These are phyloP conservation scores for Phytophthora pisi DNA, from an alignment of 352 stramenopile species.

Conservation along the genomic window DNA sequence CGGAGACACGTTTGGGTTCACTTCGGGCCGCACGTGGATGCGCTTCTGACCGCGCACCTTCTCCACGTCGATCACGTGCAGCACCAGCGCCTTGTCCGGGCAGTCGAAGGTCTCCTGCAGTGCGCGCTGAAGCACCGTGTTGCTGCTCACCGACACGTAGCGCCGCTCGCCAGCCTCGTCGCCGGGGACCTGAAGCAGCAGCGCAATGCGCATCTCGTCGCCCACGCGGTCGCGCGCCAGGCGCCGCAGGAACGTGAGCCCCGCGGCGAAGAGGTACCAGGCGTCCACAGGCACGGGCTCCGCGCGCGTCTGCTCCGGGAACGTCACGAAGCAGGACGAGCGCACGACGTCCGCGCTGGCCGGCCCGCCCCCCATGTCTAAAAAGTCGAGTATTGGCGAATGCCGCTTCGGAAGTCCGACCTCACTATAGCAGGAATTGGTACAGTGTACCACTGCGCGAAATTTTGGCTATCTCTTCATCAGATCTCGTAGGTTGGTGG, in stretches of 20 bases:
- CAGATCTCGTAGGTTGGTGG: constrained; percentile 1
- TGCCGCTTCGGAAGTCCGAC: constrained; percentile 21
- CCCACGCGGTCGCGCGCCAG: constrained; percentile 75
- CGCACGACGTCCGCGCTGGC: constrained; percentile 75
- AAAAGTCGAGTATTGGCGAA: constrained; percentile 11
- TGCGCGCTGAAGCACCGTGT: constrained; percentile 57
- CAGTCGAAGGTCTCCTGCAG: constrained; percentile 73
- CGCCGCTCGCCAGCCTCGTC: constrained; percentile 42
- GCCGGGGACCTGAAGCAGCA: constrained; percentile 58
- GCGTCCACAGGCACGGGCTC: constrained; percentile 85
- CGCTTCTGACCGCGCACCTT: constrained; percentile 54
- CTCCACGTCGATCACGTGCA: constrained; percentile 76
- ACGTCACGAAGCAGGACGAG: constrained; percentile 84
- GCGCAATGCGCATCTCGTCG: constrained; percentile 56
- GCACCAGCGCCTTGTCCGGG: constrained; percentile 64
- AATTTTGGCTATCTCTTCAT: constrained; percentile 24
- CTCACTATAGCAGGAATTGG: constrained; percentile 4
- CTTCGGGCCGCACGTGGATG: constrained; percentile 78
- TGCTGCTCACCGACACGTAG: constrained; percentile 66
- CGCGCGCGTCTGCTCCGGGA: constrained; percentile 66
- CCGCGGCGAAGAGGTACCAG: constrained; percentile 80
- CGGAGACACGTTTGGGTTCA: constrained; percentile 85
- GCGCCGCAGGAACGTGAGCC: constrained; percentile 71
- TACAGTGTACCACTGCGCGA: constrained; percentile 13
- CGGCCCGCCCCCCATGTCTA: constrained; percentile 70